Base-by-base conservation (phyloP, 2,329 filamentous ascomycete genomes). In the Microsporum ferrugineum region DNA sequence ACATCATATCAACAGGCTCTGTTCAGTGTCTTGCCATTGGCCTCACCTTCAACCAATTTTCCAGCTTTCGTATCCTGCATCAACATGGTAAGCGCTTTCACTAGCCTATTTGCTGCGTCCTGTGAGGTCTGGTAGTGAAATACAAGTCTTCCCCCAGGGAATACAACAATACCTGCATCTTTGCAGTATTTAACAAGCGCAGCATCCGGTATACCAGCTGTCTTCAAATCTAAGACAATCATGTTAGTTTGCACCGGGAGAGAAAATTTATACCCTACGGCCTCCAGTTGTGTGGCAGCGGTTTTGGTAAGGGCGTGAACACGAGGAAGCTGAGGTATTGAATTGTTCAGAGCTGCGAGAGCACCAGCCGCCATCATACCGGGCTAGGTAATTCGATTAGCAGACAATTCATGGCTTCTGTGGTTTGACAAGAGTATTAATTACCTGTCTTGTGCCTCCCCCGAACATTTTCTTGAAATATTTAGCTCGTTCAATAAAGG, bases 401-500 rank as follows among this genome's bases (percentile, higher is more conserved):
- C 17, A 23, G 17, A 23, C 17, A 23, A 47, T 43, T 27, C 5
- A n/a, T 17, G 7, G 12, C 36, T 14, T 8, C 38, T 14, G 8
- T 12, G 4, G 38, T 12, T 39, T 12, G 38, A 14, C 10, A 3
- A 14, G 38, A 14, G 38, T 41, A 47, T 41, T 60, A 56, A 51
- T 49, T 62, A 65, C 67, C 65, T 72, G 70, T 61, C 69, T 65
- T 38, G 68, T 71, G 3, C 68, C 70, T 14, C 70, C 71, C n/a
- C 71, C 71, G 53, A 69, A 67, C 66, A 69, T 68, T 63, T 72
- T 72, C 47, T 68, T 62, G 39, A 72, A 65, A 65, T 67, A 71
- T 27, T 66, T 66, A 7, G 71, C 70, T 6, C 66, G 67, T 17
- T 69, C 63, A 38, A 73, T 71, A 45, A 68, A 68, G 17, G 62